These are phyloP conservation scores for Boletellus ananas DNA, from an alignment of 768 basidiomycete genomes.

Conservation along the genomic window DNA sequence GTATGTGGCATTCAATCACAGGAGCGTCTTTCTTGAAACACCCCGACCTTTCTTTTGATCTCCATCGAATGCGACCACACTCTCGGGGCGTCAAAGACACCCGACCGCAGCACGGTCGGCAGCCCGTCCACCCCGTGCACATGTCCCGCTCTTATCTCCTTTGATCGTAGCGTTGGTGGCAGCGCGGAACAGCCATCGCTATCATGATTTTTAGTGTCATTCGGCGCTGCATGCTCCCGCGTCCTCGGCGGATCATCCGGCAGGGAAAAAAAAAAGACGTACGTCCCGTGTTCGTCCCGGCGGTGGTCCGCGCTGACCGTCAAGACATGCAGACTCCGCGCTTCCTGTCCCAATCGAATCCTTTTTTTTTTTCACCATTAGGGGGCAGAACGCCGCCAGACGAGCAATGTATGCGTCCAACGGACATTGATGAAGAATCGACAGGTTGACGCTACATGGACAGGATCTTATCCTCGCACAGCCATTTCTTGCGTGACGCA, in stretches of 20 bases:
- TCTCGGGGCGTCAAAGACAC: neutral
- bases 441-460: no score
- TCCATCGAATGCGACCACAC: neutral
- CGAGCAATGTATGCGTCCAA: no score
- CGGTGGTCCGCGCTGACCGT: conserved; percentile 5
- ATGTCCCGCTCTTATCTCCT: neutral
- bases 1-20: neutral
- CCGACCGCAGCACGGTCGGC: neutral
- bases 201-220: neutral
- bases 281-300: neutral
- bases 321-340: conserved; percentile 6
- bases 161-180: conserved; percentile 16
- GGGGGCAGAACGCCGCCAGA: no score
- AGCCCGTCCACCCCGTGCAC: neutral
- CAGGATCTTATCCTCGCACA: no score
- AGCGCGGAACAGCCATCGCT: neutral
- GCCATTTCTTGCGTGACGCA: no score
- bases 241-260: conserved; percentile 13
- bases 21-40: no score
- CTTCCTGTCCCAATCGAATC: neutral
- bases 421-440: no score
- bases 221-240: neutral
- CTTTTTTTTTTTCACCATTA: neutral
- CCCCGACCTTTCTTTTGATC: no score
- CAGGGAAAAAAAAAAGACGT: conserved; percentile 1